Evolutionary conservation across 805 yeast species (phyloP).

Genomic region (Starmerella vitae): DNA sequence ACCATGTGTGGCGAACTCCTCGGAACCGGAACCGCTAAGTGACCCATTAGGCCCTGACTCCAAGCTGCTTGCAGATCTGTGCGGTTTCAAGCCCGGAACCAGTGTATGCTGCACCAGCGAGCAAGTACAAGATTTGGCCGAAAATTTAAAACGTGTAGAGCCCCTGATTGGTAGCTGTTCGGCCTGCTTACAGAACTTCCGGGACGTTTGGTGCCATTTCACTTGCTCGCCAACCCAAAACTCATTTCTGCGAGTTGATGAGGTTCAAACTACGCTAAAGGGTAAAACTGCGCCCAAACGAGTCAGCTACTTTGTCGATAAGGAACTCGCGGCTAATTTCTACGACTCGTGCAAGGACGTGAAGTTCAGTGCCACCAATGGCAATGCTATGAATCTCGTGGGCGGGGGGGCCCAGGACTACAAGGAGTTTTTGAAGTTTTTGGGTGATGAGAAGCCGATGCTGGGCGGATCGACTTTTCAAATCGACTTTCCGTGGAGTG

Average conservation of each 20-base stretch:
- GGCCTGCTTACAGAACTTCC: constrained; percentile 79
- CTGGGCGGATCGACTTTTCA: constrained; percentile 95
- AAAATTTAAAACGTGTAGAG: constrained; percentile 59
- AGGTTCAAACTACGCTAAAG: constrained; percentile 35
- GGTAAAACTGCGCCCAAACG: constrained; percentile 55
- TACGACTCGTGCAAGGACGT: constrained; percentile 78
- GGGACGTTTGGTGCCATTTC: constrained; percentile 66
- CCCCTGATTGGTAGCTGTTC: constrained; percentile 81
- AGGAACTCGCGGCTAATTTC: constrained; percentile 46
- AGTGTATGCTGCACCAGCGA: constrained; percentile 56
- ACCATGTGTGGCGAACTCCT: constrained; percentile 55
- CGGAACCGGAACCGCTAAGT: constrained; percentile 36
- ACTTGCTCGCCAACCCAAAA: constrained; percentile 83
- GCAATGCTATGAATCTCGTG: constrained; percentile 88
- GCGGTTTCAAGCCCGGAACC: constrained; percentile 51
- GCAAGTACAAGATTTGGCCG: constrained; percentile 42
- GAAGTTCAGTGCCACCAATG: constrained; percentile 88
- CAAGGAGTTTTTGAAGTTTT: constrained; percentile 60
- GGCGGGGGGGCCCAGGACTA: constrained; percentile 92
- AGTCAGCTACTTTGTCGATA: constrained; percentile 47
- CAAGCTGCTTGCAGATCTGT: constrained; percentile 38
- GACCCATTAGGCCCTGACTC: constrained; percentile 33
- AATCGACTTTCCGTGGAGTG: constrained; percentile 52
- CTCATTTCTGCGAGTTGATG: constrained; percentile 53
- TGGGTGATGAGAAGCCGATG: constrained; percentile 89